Conservation (phyloP, 2,329 filamentous ascomycete genomes). For the Dothidotthia symphoricarpi region DNA sequence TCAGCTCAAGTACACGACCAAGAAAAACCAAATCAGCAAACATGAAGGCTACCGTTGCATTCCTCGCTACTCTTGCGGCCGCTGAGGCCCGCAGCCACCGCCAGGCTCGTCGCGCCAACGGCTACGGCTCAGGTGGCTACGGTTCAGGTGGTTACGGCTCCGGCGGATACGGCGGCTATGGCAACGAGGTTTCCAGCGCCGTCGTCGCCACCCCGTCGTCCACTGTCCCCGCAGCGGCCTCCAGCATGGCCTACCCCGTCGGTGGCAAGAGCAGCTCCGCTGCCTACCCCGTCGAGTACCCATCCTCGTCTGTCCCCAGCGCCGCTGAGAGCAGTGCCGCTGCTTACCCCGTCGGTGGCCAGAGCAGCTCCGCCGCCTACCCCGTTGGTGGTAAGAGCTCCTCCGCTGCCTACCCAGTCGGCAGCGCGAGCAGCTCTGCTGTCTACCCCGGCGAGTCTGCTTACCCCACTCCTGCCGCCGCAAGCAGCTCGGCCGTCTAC, state of each 20-base stretch:
- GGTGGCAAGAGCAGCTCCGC: background rate
- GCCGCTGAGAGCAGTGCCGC: slow-evolving; percentile 5
- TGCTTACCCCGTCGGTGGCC: background rate
- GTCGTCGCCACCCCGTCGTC: slow-evolving; percentile 10
- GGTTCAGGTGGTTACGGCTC: slow-evolving; percentile 8
- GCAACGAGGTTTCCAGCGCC: slow-evolving; percentile 4
- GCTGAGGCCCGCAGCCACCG: slow-evolving; percentile 31
- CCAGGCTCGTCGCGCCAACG: slow-evolving; percentile 25
- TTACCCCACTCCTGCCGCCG: slow-evolving; percentile 4
- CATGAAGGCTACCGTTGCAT: slow-evolving; percentile 37
- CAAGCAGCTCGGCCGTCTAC: slow-evolving; percentile 20
- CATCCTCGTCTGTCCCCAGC: slow-evolving; percentile 9
- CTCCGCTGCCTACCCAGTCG: slow-evolving; percentile 5
- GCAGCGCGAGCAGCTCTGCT: slow-evolving; percentile 19
- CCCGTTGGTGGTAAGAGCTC: too few species aligned
- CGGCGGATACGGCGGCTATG: slow-evolving; percentile 7
- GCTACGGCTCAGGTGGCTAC: slow-evolving; percentile 16
- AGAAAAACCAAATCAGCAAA: slow-evolving; percentile 22
- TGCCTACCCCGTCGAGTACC: background rate
- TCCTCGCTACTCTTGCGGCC: slow-evolving; percentile 33
- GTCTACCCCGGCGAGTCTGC: slow-evolving; percentile 6
- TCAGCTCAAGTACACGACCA: slow-evolving; percentile 29
- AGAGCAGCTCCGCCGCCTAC: background rate
- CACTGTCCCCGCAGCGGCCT: slow-evolving; percentile 6
- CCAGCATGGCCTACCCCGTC: slow-evolving; percentile 10